These are phyloP conservation scores for Starmerella tilneyi DNA, from an alignment of 805 yeast species.

Conservation along the genomic window DNA sequence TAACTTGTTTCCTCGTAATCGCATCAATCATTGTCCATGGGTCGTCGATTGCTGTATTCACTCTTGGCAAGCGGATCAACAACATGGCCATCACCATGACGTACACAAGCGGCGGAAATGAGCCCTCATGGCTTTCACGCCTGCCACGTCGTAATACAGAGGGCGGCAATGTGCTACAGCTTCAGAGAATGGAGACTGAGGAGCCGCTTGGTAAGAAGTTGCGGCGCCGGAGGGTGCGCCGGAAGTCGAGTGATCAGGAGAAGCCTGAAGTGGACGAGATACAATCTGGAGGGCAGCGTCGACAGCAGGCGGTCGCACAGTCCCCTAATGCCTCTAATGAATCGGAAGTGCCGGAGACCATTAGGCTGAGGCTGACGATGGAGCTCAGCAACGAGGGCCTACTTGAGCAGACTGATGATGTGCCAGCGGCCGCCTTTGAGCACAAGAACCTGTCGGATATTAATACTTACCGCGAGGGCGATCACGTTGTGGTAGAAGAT, in stretches of 20 bases:
- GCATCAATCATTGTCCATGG: slow-evolving; percentile 85
- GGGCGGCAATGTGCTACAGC: slow-evolving; percentile 64
- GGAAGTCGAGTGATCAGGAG: neutral
- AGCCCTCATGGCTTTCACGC: slow-evolving; percentile 72
- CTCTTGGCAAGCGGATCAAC: slow-evolving; percentile 76
- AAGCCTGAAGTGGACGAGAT: neutral
- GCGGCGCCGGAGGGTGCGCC: slow-evolving; percentile 3
- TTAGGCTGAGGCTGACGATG: slow-evolving; percentile 18
- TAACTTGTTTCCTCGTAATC: slow-evolving; percentile 66
- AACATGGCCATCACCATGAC: slow-evolving; percentile 90
- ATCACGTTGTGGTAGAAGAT: slow-evolving; percentile 65
- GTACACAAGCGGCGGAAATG: slow-evolving; percentile 50
- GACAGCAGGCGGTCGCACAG: neutral
- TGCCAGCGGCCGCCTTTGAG: slow-evolving; percentile 21
- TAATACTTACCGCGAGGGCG: slow-evolving; percentile 59
- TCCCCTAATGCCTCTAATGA: neutral
- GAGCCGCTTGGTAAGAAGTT: slow-evolving; percentile 29
- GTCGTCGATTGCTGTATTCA: slow-evolving; percentile 69
- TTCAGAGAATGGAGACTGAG: slow-evolving; percentile 70
- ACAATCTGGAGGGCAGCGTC: neutral
- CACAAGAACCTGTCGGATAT: slow-evolving; percentile 25
- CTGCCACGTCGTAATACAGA: slow-evolving; percentile 58
- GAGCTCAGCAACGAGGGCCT: slow-evolving; percentile 17
- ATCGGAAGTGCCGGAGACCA: neutral
- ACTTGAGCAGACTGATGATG: slow-evolving; percentile 19